These are phyloP conservation scores for Lepidium sativum DNA, from an alignment of 345 rosid species.

Conservation along the genomic window DNA sequence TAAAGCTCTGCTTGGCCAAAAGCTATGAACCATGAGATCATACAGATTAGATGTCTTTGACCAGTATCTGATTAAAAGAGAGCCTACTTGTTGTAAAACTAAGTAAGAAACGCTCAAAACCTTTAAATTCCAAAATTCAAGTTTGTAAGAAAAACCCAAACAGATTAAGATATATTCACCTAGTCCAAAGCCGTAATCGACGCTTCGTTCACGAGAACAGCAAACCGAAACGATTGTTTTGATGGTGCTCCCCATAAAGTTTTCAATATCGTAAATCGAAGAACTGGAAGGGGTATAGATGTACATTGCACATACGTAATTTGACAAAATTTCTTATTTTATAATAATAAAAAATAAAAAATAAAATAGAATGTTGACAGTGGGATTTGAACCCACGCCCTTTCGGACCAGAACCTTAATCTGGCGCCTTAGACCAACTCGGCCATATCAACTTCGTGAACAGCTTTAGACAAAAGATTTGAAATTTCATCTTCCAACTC, in stretches of 20 bases:
- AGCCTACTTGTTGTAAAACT: background rate
- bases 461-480: too few species aligned
- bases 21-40: too few species aligned
- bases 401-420: conserved; percentile 99
- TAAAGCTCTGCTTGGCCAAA: too few species aligned
- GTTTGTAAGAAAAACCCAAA: background rate
- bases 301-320: background rate
- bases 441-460: conserved; percentile 54
- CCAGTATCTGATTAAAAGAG: too few species aligned
- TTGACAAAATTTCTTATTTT: background rate
- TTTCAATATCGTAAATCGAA: background rate
- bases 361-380: conserved; percentile 39
- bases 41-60: too few species aligned
- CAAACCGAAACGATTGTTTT: background rate
- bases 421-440: conserved; percentile 97
- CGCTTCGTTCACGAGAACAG: too few species aligned
- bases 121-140: background rate
- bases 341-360: too few species aligned
- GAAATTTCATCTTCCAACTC: conserved; percentile 7
- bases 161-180: background rate
- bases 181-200: background rate
- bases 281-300: background rate
- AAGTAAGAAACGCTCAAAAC: too few species aligned
- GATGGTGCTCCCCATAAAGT: too few species aligned
- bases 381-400: conserved; percentile 98